A percentile compares a stretch with the other conserved stretches of the same genome.
Evolutionary conservation across 2,329 filamentous ascomycete genomes (phyloP).

Genomic region (Magnaporthiopsis poae): DNA sequence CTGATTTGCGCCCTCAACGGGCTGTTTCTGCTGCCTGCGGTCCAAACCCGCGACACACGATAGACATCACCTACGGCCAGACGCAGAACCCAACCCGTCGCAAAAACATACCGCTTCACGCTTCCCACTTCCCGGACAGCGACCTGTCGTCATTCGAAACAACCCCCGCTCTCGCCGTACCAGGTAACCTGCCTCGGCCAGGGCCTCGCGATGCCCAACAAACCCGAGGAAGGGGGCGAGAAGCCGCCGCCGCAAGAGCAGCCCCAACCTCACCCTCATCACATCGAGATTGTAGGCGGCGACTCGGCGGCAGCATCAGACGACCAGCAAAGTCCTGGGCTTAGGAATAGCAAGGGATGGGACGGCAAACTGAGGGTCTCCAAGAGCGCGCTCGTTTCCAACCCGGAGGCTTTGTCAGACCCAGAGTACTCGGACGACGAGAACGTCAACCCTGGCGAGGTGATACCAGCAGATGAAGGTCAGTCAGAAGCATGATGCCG

Average conservation of each 20-base stretch:
- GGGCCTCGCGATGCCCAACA: not conserved
- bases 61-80: too few species aligned
- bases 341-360: constrained; percentile 62
- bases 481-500: constrained; percentile 14
- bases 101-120: not conserved
- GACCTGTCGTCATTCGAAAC: not conserved
- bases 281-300: not conserved
- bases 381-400: constrained; percentile 57
- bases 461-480: constrained; percentile 77
- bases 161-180: not conserved
- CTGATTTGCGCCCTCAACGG: not conserved
- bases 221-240: not conserved
- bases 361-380: constrained; percentile 73
- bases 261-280: not conserved
- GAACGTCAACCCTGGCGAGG: constrained; percentile 58
- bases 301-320: constrained; percentile 12
- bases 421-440: constrained; percentile 72
- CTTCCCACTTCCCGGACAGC: not conserved
- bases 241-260: not conserved
- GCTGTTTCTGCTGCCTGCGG: not conserved
- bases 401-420: constrained; percentile 75
- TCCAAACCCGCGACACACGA: not conserved
- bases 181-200: not conserved
- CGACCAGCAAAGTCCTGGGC: constrained; percentile 32
- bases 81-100: too few species aligned